These are phyloP conservation scores for Penicillium sp. DNA, from an alignment of 2,329 filamentous ascomycete genomes.

Conservation along the genomic window DNA sequence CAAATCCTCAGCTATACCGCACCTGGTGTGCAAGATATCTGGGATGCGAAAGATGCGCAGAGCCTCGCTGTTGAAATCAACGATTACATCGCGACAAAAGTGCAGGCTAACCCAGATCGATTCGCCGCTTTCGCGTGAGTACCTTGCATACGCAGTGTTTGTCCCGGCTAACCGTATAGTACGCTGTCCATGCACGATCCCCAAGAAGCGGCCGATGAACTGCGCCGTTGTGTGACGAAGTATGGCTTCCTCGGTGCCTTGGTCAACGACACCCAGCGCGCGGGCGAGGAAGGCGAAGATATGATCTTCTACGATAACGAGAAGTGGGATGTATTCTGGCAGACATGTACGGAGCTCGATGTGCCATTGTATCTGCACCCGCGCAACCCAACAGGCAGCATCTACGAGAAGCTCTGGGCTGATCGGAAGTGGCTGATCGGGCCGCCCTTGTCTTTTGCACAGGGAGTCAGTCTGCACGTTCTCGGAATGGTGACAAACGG, in stretches of 20 bases:
- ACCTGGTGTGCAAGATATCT: slow-evolving; percentile 52
- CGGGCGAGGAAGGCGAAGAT: slow-evolving; percentile 59
- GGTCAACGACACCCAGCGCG: slow-evolving; percentile 64
- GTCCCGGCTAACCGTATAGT: slow-evolving; percentile 14
- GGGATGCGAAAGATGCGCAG: slow-evolving; percentile 47
- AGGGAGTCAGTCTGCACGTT: slow-evolving; percentile 61
- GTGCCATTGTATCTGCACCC: slow-evolving; percentile 68
- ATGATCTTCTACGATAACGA: slow-evolving; percentile 67
- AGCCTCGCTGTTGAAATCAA: slow-evolving; percentile 50
- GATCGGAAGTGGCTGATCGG: slow-evolving; percentile 63
- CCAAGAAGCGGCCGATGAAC: slow-evolving; percentile 40
- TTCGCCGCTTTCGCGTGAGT: slow-evolving; percentile 48
- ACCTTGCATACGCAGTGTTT: neutral
- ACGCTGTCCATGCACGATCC: slow-evolving; percentile 46
- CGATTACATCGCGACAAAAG: slow-evolving; percentile 48
- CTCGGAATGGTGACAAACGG: slow-evolving; percentile 56
- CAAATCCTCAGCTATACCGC: slow-evolving; percentile 53
- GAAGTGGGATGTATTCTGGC: slow-evolving; percentile 63
- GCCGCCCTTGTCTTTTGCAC: slow-evolving; percentile 60
- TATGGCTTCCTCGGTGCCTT: slow-evolving; percentile 65
- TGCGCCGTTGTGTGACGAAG: slow-evolving; percentile 54
- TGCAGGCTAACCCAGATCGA: slow-evolving; percentile 45
- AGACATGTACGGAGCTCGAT: slow-evolving; percentile 58
- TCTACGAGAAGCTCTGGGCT: slow-evolving; percentile 61
- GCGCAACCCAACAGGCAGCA: slow-evolving; percentile 57